phyloP scores from a whole-genome alignment of 139 green algal genomes.

The Axilococcus clingmanii region DNA sequence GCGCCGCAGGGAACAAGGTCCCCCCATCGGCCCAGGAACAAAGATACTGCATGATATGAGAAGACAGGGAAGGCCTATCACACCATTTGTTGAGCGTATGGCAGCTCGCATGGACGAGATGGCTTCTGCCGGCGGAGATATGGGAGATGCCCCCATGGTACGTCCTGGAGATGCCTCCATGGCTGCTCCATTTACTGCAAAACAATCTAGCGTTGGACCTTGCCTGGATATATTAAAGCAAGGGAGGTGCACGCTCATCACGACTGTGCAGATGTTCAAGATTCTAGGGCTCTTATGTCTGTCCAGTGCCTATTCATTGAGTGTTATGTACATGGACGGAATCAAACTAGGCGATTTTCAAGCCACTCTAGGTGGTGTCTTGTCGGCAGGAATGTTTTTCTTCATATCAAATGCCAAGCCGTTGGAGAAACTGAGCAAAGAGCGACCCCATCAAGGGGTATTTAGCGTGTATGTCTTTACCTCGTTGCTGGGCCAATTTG shows the following conservation, averaged over 20 bases:
- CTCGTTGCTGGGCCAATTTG: conserved; percentile 87
- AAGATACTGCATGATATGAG: conserved; percentile 50
- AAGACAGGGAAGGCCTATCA: conserved; percentile 33
- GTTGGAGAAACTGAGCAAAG: conserved; percentile 51
- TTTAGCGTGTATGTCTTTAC: conserved; percentile 91
- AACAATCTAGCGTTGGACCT: conserved; percentile 58
- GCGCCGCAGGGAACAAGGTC: neutral
- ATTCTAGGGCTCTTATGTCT: conserved; percentile 96
- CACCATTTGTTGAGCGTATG: conserved; percentile 41
- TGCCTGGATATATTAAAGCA: conserved; percentile 85
- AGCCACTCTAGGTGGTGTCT: conserved; percentile 68
- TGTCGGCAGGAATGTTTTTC: conserved; percentile 88
- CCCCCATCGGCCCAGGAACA: conserved; percentile 16
- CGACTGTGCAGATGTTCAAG: conserved; percentile 98
- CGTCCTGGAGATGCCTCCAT: conserved; percentile 83
- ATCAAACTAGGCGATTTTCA: conserved; percentile 83
- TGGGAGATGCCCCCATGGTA: conserved; percentile 39
- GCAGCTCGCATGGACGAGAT: conserved; percentile 67
- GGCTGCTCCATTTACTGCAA: conserved; percentile 85
- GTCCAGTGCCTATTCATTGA: conserved; percentile 81
- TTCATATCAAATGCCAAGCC: conserved; percentile 89
- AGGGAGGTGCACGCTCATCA: conserved; percentile 85
- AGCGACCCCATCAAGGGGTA: conserved; percentile 84
- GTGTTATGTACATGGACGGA: conserved; percentile 86
- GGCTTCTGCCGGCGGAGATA: conserved; percentile 24